Percentiles rank a stretch among this genome's conserved stretches.
These are phyloP conservation scores for Aspergillus campestris DNA, from an alignment of 495 filamentous ascomycete species.

Conservation along the genomic window DNA sequence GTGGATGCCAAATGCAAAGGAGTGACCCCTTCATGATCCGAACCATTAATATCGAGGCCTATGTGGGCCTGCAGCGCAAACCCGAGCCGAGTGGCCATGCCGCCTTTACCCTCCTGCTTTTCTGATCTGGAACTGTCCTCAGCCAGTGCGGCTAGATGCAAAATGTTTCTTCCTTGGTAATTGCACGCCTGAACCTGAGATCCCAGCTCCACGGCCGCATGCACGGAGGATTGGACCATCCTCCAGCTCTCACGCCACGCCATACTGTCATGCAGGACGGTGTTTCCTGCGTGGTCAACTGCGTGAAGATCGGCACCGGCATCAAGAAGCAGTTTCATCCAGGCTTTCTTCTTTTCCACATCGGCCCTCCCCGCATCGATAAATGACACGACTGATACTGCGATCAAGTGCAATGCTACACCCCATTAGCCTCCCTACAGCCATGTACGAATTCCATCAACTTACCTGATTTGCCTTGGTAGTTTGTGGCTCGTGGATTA, in stretches of 20 bases:
- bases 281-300: constrained; percentile 15
- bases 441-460: background rate
- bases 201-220: background rate
- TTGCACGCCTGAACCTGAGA: background rate
- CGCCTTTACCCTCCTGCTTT: background rate
- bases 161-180: background rate
- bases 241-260: background rate
- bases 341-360: background rate
- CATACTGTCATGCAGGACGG: constrained; percentile 15
- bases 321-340: constrained; percentile 5
- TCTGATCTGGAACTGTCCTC: background rate
- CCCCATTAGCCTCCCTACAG: background rate
- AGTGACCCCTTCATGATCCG: background rate
- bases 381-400: too few species aligned
- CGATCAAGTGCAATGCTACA: background rate
- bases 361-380: background rate
- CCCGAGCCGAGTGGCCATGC: background rate
- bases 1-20: background rate
- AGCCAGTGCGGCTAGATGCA: background rate
- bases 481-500: background rate
- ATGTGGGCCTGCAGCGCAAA: background rate
- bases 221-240: background rate
- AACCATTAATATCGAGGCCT: background rate
- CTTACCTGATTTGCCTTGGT: constrained; percentile 6
- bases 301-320: constrained; percentile 10